phyloP scores from a whole-genome alignment of 768 basidiomycete genomes.

The Lepiota subincarnata region DNA sequence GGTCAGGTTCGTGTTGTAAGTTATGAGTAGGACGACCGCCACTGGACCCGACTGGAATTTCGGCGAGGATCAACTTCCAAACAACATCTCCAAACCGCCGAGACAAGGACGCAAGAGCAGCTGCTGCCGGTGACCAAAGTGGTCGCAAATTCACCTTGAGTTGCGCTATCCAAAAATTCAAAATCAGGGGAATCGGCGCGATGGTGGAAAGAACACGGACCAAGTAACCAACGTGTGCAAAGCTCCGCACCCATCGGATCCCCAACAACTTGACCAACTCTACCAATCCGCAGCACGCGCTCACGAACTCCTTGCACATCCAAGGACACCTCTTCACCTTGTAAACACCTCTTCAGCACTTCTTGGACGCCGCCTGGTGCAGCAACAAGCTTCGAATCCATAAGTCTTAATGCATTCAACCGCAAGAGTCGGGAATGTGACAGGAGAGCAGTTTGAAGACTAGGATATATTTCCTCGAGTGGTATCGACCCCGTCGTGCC shows the following conservation, averaged over 20 bases:
- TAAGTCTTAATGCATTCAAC: slow-evolving; percentile 57
- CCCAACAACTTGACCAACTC: slow-evolving; percentile 61
- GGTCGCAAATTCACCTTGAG: slow-evolving; percentile 93
- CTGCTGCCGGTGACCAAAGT: slow-evolving; percentile 78
- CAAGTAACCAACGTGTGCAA: slow-evolving; percentile 68
- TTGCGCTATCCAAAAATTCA: slow-evolving; percentile 49
- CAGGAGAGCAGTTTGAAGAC: slow-evolving; percentile 51
- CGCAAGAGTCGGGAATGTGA: slow-evolving; percentile 73
- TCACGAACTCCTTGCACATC: slow-evolving; percentile 83
- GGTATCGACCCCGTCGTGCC: slow-evolving; percentile 24
- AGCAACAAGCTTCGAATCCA: slow-evolving; percentile 49
- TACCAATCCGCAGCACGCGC: slow-evolving; percentile 71
- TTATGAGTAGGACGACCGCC: slow-evolving; percentile 8
- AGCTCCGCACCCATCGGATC: slow-evolving; percentile 59
- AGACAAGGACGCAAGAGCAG: slow-evolving; percentile 52
- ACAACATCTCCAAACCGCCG: slow-evolving; percentile 62
- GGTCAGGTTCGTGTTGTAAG: slow-evolving; percentile 8
- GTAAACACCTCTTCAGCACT: slow-evolving; percentile 61
- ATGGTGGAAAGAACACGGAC: slow-evolving; percentile 32
- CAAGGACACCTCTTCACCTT: slow-evolving; percentile 77
- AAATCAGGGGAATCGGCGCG: not conserved
- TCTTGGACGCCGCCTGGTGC: slow-evolving; percentile 42
- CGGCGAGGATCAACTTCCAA: slow-evolving; percentile 67
- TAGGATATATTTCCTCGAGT: slow-evolving; percentile 48
- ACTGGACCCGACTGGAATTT: slow-evolving; percentile 34